phyloP scores from a whole-genome alignment of 345 rosid genomes.

The Passiflora organensis region DNA sequence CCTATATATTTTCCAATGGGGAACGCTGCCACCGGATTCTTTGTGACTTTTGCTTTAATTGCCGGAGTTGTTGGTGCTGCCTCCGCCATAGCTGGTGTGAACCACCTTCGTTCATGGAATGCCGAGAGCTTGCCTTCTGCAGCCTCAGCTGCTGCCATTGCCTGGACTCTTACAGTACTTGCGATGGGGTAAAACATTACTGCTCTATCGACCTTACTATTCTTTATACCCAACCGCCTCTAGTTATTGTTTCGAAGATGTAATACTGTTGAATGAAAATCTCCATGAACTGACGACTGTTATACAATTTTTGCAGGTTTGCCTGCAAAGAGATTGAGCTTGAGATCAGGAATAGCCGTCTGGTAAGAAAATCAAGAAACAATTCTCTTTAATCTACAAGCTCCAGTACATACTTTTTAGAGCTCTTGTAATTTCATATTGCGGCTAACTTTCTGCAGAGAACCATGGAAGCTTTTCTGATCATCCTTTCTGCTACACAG shows the following conservation, averaged over 20 bases:
- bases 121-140: conserved; percentile 63
- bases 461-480: conserved; percentile 91
- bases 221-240: no score
- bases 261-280: no score
- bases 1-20: conserved; percentile 94
- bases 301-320: conserved; percentile 44
- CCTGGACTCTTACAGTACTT: conserved; percentile 83
- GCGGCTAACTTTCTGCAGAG: conserved; percentile 44
- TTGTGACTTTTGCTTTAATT: conserved; percentile 64
- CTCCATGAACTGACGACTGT: conserved; percentile 10
- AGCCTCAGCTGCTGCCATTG: conserved; percentile 60
- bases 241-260: no score
- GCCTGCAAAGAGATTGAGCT: conserved; percentile 88
- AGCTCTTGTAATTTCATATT: no score
- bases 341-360: conserved; percentile 53
- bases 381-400: no score
- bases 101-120: conserved; percentile 64
- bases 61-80: conserved; percentile 92
- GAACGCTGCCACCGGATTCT: conserved; percentile 92
- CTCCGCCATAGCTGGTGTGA: conserved; percentile 57
- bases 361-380: no score
- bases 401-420: no score
- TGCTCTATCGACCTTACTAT: no score
- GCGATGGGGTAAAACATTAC: conserved; percentile 68
- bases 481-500: conserved; percentile 80